phyloP scores from a whole-genome alignment of 176 grass and related monocot genomes.

The Oryza meyeriana region DNA sequence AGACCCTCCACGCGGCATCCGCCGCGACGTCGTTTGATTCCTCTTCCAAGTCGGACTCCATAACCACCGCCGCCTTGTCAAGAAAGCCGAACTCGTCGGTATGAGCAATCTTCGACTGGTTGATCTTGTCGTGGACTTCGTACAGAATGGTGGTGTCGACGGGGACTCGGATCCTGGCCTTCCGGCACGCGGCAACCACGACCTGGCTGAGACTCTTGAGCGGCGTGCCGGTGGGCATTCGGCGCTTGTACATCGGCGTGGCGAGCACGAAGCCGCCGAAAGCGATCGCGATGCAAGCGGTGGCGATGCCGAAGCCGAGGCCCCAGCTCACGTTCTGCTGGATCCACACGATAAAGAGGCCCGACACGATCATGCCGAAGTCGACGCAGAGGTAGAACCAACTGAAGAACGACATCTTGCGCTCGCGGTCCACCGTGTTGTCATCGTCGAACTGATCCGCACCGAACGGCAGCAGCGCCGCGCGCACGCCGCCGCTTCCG shows the following conservation, averaged over 20 bases:
- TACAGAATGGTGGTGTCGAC: conserved; percentile 35
- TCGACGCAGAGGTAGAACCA: conserved; percentile 73
- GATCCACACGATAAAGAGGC: conserved; percentile 71
- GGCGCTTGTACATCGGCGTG: conserved; percentile 50
- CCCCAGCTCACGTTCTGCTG: conserved; percentile 80
- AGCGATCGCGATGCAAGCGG: conserved; percentile 50
- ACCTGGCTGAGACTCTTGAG: conserved; percentile 65
- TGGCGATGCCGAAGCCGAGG: conserved; percentile 77
- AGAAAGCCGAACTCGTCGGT: conserved; percentile 65
- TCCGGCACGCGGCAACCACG: conserved; percentile 56
- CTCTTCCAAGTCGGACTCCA: conserved; percentile 35
- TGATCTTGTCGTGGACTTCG: conserved; percentile 31
- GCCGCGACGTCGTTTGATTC: not conserved
- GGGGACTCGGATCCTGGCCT: conserved; percentile 32
- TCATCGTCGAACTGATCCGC: conserved; percentile 66
- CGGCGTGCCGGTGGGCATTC: conserved; percentile 51
- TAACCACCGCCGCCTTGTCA: conserved; percentile 59
- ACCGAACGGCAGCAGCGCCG: conserved; percentile 71
- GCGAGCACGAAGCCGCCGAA: conserved; percentile 50
- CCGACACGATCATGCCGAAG: conserved; percentile 69
- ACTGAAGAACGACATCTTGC: conserved; percentile 74
- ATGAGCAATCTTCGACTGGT: conserved; percentile 47
- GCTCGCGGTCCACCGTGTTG: conserved; percentile 50
- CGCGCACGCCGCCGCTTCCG: conserved; percentile 68
- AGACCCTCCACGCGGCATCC: conserved; percentile 31